These are phyloP conservation scores for Ascoidea tarda DNA, from an alignment of 805 yeast species.

Conservation along the genomic window DNA sequence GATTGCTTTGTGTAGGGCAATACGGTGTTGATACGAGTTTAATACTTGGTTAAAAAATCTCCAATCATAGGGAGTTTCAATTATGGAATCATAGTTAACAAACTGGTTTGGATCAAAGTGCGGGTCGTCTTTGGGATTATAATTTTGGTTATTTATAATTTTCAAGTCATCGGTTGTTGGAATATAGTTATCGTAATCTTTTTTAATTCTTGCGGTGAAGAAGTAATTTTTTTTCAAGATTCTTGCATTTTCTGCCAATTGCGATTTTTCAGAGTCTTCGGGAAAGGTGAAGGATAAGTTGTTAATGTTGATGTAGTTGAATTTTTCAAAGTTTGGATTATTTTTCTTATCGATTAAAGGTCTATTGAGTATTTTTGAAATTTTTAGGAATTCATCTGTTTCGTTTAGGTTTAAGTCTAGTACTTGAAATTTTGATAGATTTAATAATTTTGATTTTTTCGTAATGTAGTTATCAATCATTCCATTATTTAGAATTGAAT, in stretches of 20 bases:
- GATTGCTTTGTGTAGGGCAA: slow-evolving; percentile 30
- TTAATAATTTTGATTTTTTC: slow-evolving; percentile 13
- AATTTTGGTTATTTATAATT: slow-evolving; percentile 14
- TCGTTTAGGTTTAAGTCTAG: slow-evolving; percentile 19
- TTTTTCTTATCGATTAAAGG: slow-evolving; percentile 16
- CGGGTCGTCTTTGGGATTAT: too few relatives aligned
- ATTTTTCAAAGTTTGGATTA: slow-evolving; percentile 6
- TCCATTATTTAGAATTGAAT: slow-evolving; percentile 18
- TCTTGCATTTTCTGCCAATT: slow-evolving; percentile 19
- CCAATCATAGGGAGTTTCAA: slow-evolving; percentile 41
- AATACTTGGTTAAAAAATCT: slow-evolving; percentile 39
- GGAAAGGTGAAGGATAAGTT: slow-evolving; percentile 15
- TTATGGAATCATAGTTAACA: slow-evolving; percentile 18
- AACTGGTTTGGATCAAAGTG: slow-evolving; percentile 19
- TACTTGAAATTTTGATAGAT: slow-evolving; percentile 16
- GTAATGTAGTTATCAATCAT: slow-evolving; percentile 22
- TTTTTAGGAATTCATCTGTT: slow-evolving; percentile 13
- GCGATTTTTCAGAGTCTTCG: slow-evolving; percentile 16
- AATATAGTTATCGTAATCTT: too few relatives aligned
- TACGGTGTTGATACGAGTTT: slow-evolving; percentile 22
- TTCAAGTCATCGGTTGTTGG: slow-evolving; percentile 15
- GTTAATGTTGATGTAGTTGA: slow-evolving; percentile 11
- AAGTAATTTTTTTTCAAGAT: slow-evolving; percentile 1
- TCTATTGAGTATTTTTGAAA: slow-evolving; percentile 16
- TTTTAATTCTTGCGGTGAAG: not conserved